Evolutionary conservation across 306 rosid species (phyloP), one percentile per base, ranked within the genome.

Genomic region (Mucuna pruriens): DNA sequence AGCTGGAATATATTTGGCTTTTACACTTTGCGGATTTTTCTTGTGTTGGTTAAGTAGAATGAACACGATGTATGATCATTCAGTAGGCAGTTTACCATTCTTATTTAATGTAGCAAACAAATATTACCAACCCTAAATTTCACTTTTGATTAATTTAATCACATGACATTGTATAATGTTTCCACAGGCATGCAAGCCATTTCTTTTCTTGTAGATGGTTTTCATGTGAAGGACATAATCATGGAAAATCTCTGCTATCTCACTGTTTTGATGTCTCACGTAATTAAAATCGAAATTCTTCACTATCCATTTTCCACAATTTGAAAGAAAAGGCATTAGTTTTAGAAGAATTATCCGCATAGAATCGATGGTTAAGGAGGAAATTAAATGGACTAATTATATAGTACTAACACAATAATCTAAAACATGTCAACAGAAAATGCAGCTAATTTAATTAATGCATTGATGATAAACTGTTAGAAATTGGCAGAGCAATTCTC

Each of bases 401-500:
- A 46, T 49, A 25, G 11, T 52, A 54, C n/a, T 26, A 9, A 46
- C 69, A 10, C 76, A 78, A 66, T 9, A 23, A 29, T 38, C 45
- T 26, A 51, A 68, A 67, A 63, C 70, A 81, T 62, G 6, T 64
- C 8, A 0, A 75, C 8, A 81, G 67, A 73, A 81, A 63, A 15
- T 44, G 78, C 39, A 31, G 4, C 10, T n/a, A 7, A 8, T 66
- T 54, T 42, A 31, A 20, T 44, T 26, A 60, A 60, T 25, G 69
- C 15, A 46, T 58, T 39, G 9, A 76, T 19, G 0, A 10, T 48
- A 75, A 66, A 48, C 85, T 82, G 80, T 54, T 1, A 42, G 67
- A 60, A 74, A 88, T 87, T 91, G 76, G 87, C 89, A 85, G 91
- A 90, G 86, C 97, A 87, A 85, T 82, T 90, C 92, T 90, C 91